These are phyloP conservation scores for Bullera alba DNA, from an alignment of 768 basidiomycete species.

Conservation along the genomic window DNA sequence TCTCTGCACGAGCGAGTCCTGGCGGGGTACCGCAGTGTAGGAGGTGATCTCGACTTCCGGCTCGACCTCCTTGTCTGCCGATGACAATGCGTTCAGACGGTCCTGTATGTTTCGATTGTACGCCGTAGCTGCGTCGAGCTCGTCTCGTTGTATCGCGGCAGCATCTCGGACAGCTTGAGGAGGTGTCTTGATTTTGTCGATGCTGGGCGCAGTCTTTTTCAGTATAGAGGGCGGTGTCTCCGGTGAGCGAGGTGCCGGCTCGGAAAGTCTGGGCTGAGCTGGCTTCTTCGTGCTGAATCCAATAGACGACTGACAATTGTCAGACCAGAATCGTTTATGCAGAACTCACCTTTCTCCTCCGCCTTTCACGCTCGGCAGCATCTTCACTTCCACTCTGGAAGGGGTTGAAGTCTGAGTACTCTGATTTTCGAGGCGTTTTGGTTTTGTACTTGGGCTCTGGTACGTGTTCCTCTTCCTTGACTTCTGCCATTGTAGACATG, in stretches of 20 bases:
- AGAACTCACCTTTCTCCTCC: constrained; percentile 31
- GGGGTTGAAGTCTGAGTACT: constrained; percentile 44
- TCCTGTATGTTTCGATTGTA: constrained; percentile 27
- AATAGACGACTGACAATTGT: constrained; percentile 27
- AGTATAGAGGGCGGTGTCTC: constrained; percentile 8
- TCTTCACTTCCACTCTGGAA: constrained; percentile 44
- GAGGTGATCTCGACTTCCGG: constrained; percentile 8
- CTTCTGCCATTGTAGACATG: neutral
- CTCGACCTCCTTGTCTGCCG: constrained; percentile 4
- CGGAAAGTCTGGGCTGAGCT: constrained; percentile 24
- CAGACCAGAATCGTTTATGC: constrained; percentile 2
- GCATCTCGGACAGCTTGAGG: constrained; percentile 26
- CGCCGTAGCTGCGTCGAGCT: constrained; percentile 4
- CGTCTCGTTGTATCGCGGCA: constrained; percentile 3
- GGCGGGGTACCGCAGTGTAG: constrained; percentile 6
- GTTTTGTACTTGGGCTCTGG: constrained; percentile 13
- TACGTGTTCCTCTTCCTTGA: constrained; percentile 11
- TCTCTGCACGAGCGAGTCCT: constrained; percentile 12
- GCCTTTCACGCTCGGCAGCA: constrained; percentile 24
- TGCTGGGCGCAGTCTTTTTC: constrained; percentile 23
- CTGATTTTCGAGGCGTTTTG: constrained; percentile 26
- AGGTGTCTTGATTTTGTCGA: constrained; percentile 26
- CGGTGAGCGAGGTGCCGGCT: constrained; percentile 13
- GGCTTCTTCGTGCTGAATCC: constrained; percentile 12
- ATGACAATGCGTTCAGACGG: constrained; percentile 23